phyloP scores from a whole-genome alignment of 495 filamentous ascomycete genomes.

The Podospora anserina region DNA sequence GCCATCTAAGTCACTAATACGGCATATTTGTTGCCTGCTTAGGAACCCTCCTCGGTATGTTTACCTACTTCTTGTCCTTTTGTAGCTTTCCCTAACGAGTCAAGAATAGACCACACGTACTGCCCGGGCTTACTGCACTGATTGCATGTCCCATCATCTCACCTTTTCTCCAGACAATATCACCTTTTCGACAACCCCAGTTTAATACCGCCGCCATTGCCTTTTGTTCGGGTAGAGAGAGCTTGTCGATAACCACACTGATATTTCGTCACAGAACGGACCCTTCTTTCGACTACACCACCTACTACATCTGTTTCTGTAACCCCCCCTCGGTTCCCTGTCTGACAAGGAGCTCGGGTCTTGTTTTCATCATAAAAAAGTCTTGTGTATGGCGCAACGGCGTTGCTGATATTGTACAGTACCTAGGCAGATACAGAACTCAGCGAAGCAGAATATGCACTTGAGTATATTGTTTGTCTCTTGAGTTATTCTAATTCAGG shows the following conservation, averaged over 20 bases:
- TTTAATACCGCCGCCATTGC: not conserved
- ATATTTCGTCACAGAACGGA: not conserved
- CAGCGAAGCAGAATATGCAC: not conserved
- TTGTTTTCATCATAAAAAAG: not conserved
- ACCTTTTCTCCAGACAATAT: not conserved
- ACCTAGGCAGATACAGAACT: not conserved
- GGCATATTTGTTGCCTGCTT: conserved; percentile 37
- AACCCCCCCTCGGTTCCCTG: not conserved
- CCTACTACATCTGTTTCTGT: not conserved
- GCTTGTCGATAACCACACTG: not conserved
- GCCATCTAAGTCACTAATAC: conserved; percentile 60
- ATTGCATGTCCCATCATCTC: not conserved
- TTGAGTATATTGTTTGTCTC: not conserved
- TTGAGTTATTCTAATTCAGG: not conserved
- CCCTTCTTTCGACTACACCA: not conserved
- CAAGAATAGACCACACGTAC: not conserved
- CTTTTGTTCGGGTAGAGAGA: not conserved
- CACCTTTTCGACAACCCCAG: not conserved
- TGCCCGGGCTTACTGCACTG: not conserved
- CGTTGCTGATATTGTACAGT: not conserved
- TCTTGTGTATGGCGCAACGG: not conserved
- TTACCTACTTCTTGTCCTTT: conserved; percentile 5
- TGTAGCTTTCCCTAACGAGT: not conserved
- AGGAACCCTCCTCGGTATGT: conserved; percentile 39
- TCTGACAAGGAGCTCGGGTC: not conserved